phyloP scores from a whole-genome alignment of 306 rosid species.

The Aeschynomene evenia region DNA sequence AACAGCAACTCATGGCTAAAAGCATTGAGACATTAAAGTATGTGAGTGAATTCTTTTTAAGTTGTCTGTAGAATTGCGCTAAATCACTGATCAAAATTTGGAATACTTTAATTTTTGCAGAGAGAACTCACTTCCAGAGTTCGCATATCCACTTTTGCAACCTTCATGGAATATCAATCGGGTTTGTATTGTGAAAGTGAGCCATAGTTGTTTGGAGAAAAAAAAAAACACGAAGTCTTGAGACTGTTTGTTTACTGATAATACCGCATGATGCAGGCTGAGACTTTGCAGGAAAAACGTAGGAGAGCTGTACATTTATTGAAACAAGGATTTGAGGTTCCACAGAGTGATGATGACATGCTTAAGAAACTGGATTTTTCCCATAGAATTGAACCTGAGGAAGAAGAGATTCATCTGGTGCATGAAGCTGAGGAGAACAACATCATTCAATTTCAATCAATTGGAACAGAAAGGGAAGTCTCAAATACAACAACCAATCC shows the following conservation, averaged over 20 bases:
- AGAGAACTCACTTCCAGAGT: slow-evolving; percentile 69
- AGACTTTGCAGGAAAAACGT: slow-evolving; percentile 63
- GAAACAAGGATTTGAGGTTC: slow-evolving; percentile 57
- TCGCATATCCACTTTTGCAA: slow-evolving; percentile 65
- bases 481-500: slow-evolving; percentile 14
- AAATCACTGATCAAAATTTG: slow-evolving; percentile 20
- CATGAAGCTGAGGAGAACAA: slow-evolving; percentile 35
- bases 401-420: slow-evolving; percentile 29
- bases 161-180: slow-evolving; percentile 62
- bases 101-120: slow-evolving; percentile 40
- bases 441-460: slow-evolving; percentile 31
- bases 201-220: slow-evolving; percentile 18
- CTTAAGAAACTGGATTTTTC: slow-evolving; percentile 23
- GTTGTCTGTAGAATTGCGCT: neutral
- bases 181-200: slow-evolving; percentile 50
- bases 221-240: neutral
- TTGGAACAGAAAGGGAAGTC: slow-evolving; percentile 28
- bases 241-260: slow-evolving; percentile 10
- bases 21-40: slow-evolving; percentile 72
- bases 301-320: slow-evolving; percentile 55
- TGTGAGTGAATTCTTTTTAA: slow-evolving; percentile 16
- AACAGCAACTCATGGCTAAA: slow-evolving; percentile 48
- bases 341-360: slow-evolving; percentile 33
- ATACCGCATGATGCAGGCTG: slow-evolving; percentile 43
- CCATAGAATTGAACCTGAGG: slow-evolving; percentile 39